phyloP scores from a whole-genome alignment of 768 basidiomycete genomes.

The Cystofilobasidium capitatum region DNA sequence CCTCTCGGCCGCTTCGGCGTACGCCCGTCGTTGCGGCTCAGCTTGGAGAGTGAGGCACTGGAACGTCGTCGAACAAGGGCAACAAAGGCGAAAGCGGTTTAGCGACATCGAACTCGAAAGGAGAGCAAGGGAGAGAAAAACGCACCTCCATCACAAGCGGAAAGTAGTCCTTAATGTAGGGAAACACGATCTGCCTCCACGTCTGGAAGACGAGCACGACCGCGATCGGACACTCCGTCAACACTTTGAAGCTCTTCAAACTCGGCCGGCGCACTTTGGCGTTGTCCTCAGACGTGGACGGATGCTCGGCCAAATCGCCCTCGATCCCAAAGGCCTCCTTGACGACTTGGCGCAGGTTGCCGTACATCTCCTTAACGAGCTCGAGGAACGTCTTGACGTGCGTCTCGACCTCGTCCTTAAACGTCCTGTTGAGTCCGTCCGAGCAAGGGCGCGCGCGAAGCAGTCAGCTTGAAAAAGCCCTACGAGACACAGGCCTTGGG shows the following conservation, averaged over 20 bases:
- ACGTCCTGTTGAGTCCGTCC: constrained; percentile 16
- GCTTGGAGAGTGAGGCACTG: constrained; percentile 62
- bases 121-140: background rate
- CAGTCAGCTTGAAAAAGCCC: background rate
- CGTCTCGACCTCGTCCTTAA: constrained; percentile 46
- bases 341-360: constrained; percentile 62
- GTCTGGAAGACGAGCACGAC: constrained; percentile 83
- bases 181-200: constrained; percentile 55
- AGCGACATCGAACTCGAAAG: no score
- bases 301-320: background rate
- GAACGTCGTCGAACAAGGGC: background rate
- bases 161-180: constrained; percentile 60
- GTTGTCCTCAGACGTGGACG: background rate
- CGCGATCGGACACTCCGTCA: constrained; percentile 86
- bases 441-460: background rate
- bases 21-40: constrained; percentile 66
- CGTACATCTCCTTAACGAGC: constrained; percentile 67
- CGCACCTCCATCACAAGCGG: constrained; percentile 59
- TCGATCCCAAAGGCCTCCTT: constrained; percentile 60
- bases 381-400: constrained; percentile 67
- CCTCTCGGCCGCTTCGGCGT: constrained; percentile 69
- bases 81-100: background rate
- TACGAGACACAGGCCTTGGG: background rate
- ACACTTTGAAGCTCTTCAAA: constrained; percentile 80
- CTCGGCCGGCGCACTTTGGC: constrained; percentile 42